Percentiles rank a stretch among this genome's conserved stretches.
Evolutionary conservation across 164 flowering plant genomes (phyloP).

Genomic region (Vitis rotundifolia): DNA sequence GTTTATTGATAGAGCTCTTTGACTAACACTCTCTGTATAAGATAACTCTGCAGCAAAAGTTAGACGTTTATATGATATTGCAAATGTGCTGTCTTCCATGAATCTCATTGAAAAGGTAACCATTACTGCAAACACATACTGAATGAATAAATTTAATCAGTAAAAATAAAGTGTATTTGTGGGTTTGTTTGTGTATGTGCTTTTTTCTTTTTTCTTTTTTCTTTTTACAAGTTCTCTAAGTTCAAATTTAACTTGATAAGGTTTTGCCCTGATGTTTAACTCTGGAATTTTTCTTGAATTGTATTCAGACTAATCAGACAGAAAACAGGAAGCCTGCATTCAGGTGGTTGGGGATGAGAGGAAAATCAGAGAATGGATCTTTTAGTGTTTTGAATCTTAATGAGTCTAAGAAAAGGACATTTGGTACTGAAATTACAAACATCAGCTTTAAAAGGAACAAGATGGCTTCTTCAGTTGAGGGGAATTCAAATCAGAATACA

Average conservation of each 20-base stretch:
- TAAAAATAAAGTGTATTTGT: background rate
- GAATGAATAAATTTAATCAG: background rate
- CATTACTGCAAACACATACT: background rate
- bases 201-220: no score
- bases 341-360: slow-evolving; percentile 76
- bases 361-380: slow-evolving; percentile 20
- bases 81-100: slow-evolving; percentile 95
- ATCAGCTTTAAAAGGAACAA: slow-evolving; percentile 46
- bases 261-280: background rate
- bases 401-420: slow-evolving; percentile 58
- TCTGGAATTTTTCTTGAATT: background rate
- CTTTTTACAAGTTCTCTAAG: background rate
- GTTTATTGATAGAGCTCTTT: background rate
- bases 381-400: slow-evolving; percentile 4
- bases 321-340: slow-evolving; percentile 84
- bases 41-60: slow-evolving; percentile 78
- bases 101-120: slow-evolving; percentile 89
- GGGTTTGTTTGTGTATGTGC: no score
- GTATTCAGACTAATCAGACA: slow-evolving; percentile 67
- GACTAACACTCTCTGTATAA: slow-evolving; percentile 20
- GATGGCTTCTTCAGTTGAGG: slow-evolving; percentile 24
- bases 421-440: slow-evolving; percentile 84
- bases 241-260: background rate
- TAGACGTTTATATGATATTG: slow-evolving; percentile 89
- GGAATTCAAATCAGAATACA: slow-evolving; percentile 8